phyloP scores from a whole-genome alignment of 352 stramenopile species.

The Pythium rishiriense region DNA sequence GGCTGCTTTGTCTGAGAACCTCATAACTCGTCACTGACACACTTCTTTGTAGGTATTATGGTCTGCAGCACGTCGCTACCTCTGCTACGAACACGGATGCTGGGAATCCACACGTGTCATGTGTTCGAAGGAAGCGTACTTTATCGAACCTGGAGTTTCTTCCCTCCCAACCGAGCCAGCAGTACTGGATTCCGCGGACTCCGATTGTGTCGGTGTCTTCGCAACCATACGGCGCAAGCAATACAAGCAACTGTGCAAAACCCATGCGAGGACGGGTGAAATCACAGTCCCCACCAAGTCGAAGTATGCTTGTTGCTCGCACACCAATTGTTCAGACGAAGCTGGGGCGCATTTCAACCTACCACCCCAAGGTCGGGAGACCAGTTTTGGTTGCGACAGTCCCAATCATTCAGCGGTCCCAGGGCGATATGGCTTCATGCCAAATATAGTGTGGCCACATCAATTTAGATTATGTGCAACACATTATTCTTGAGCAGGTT shows the following conservation, averaged over 20 bases:
- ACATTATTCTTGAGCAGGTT: conserved; percentile 17
- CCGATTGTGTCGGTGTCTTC: conserved; percentile 1
- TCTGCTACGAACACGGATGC: background rate
- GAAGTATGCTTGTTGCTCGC: background rate
- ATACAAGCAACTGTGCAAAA: background rate
- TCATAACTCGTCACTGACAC: background rate
- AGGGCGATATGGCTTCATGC: conserved; percentile 10
- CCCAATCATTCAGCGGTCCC: background rate
- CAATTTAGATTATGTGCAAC: conserved; percentile 11
- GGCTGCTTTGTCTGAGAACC: background rate
- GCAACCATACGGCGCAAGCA: background rate
- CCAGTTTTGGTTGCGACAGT: conserved; percentile 5
- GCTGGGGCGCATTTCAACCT: too few relatives aligned
- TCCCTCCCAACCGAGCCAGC: background rate
- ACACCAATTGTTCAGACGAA: conserved; percentile 10
- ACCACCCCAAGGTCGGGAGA: background rate
- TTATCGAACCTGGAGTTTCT: background rate
- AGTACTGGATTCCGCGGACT: background rate
- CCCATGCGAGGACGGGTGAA: background rate
- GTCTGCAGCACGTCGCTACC: background rate
- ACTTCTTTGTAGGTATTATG: conserved; percentile 3
- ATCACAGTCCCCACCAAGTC: background rate
- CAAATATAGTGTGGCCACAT: conserved; percentile 13
- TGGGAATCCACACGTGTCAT: background rate
- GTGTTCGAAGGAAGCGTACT: background rate